Evolutionary conservation across 2,329 filamentous ascomycete genomes (phyloP), one percentile per base, ranked within the genome.

Genomic region (Dactylellina haptotyla): DNA sequence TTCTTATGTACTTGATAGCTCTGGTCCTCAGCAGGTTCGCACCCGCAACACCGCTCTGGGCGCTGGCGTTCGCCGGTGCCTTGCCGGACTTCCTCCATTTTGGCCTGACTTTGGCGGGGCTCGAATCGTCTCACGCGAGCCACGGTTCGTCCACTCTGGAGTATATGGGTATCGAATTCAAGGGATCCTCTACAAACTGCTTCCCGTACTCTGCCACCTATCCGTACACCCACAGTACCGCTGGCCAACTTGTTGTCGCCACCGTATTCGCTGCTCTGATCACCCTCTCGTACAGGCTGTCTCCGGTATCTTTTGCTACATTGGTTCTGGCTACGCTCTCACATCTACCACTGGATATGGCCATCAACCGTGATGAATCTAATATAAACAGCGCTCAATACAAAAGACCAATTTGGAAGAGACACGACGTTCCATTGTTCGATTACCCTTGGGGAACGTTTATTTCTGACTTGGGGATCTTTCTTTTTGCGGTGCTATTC

Each of bases 1-100:
- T 26, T 12, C 20, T 10, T 3, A 28, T 48, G 9, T 26, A 1
- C n/a, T 34, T 18, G 3, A 25, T 10, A 66, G 62, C 62, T 28
- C 62, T 66, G 43, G 51, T 66, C 6, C 62, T 66, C 39, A 20
- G 23, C 23, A 28, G 62, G 0, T 66, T 58, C n/a, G 62, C 53
- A 30, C 62, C 62, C 1, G 48, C 62, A 30, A 66, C 62, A 16
- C 62, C 62, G n/a, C n/a, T 66, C 43, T 66, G 62, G 62, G 62
- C 62, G 20, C 26, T 66, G 20, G 62, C 51, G 4, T 57, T 66
- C 23, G 62, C 62, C 43, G 62, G 62, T 5, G 51, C 62, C 32
- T 12, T 66, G 16, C 53, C 53, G 16, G 62, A 66, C 25, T 58
- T 66, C 5, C 20, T 66, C n/a, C 58, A 30, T 18, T 58, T 58